Conservation (phyloP, 2,329 filamentous ascomycete species). For the Fusarium concolor region DNA sequence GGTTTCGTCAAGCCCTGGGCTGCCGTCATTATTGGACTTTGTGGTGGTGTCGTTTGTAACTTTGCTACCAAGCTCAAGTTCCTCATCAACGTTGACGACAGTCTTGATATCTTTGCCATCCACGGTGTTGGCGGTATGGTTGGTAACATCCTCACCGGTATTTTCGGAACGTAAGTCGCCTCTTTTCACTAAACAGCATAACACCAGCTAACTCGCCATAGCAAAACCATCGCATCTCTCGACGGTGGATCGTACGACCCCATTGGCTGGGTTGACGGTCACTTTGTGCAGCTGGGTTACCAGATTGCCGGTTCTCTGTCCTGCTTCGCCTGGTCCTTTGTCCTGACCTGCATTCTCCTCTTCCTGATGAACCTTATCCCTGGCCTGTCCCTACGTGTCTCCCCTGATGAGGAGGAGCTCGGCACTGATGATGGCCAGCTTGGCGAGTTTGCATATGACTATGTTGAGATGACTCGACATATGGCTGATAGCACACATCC, state of each 20-base stretch:
- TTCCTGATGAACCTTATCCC: constrained; percentile 78
- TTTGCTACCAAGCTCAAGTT: constrained; percentile 88
- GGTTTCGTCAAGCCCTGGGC: constrained; percentile 80
- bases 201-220: constrained; percentile 46
- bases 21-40: constrained; percentile 68
- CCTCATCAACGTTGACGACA: constrained; percentile 81
- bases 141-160: constrained; percentile 81
- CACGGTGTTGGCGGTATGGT: constrained; percentile 87
- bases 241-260: constrained; percentile 71
- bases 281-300: constrained; percentile 78
- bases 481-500: constrained; percentile 58
- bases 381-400: constrained; percentile 75
- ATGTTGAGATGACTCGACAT: constrained; percentile 77
- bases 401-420: constrained; percentile 74
- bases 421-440: constrained; percentile 80
- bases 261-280: constrained; percentile 77
- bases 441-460: constrained; percentile 86
- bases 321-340: constrained; percentile 74
- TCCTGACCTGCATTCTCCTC: constrained; percentile 75
- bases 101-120: constrained; percentile 91
- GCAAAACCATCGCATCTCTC: constrained; percentile 77
- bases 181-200: neutral
- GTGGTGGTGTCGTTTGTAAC: constrained; percentile 77
- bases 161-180: constrained; percentile 74
- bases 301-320: constrained; percentile 76